Conservation (phyloP, 208 protist genomes). For the Crithidia fasciculata region DNA sequence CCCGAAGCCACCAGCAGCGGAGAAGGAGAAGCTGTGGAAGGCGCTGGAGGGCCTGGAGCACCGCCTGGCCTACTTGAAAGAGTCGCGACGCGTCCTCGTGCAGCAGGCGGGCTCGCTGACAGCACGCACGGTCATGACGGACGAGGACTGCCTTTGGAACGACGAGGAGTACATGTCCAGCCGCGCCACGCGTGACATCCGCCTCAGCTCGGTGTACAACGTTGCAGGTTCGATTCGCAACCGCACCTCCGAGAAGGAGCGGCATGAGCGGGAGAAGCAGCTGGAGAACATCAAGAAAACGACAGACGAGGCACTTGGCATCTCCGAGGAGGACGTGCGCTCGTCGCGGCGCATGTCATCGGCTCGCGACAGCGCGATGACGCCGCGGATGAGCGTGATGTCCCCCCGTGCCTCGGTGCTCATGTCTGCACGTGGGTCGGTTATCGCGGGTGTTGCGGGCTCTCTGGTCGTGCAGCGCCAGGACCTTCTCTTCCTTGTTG, state of each 20-base stretch:
- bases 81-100: conserved; percentile 33
- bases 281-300: conserved; percentile 28
- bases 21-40: conserved; percentile 33
- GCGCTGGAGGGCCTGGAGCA: conserved; percentile 51
- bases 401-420: conserved; percentile 34
- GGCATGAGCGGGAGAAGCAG: conserved; percentile 44
- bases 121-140: conserved; percentile 26
- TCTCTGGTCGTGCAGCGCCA: conserved; percentile 32
- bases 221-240: conserved; percentile 43
- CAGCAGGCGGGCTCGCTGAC: conserved; percentile 36
- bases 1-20: conserved; percentile 15
- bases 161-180: conserved; percentile 34
- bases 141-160: conserved; percentile 28
- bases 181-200: conserved; percentile 31
- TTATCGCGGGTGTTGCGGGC: conserved; percentile 13
- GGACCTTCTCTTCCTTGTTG: conserved; percentile 67
- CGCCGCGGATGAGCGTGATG: conserved; percentile 31
- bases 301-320: conserved; percentile 27
- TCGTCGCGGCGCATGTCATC: conserved; percentile 16
- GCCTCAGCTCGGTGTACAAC: conserved; percentile 51
- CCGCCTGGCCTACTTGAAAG: conserved; percentile 45
- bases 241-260: conserved; percentile 36
- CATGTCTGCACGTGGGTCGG: conserved; percentile 33
- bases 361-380: conserved; percentile 17
- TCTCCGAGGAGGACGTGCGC: neutral